These are phyloP conservation scores for Cladophialophora yegresii DNA, from an alignment of 2,329 filamentous ascomycete genomes.

Conservation along the genomic window DNA sequence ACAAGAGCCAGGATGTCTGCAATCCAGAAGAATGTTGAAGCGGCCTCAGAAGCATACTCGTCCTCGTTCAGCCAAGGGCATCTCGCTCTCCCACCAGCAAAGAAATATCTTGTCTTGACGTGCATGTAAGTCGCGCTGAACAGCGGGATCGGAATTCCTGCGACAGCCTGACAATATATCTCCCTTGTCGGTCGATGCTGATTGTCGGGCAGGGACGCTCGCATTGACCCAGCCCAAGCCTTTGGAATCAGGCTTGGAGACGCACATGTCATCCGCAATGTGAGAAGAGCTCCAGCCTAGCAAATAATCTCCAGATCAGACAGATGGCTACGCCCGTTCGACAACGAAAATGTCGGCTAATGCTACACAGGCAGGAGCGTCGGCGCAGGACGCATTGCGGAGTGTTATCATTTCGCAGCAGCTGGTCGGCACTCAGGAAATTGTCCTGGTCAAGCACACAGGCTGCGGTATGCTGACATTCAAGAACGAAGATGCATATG, in stretches of 20 bases:
- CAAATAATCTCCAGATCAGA: not conserved
- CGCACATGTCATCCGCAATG: slow-evolving; percentile 75
- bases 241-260: slow-evolving; percentile 73
- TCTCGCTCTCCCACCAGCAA: slow-evolving; percentile 68
- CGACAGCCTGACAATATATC: not conserved
- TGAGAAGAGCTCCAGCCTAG: slow-evolving; percentile 13
- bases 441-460: slow-evolving; percentile 73
- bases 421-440: slow-evolving; percentile 72
- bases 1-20: slow-evolving; percentile 43
- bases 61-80: slow-evolving; percentile 65
- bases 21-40: slow-evolving; percentile 58
- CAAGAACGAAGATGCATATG: slow-evolving; percentile 59
- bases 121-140: slow-evolving; percentile 59
- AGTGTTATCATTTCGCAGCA: slow-evolving; percentile 78
- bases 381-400: slow-evolving; percentile 68
- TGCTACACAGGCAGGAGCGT: slow-evolving; percentile 57
- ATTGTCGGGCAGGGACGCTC: slow-evolving; percentile 61
- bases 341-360: not conserved
- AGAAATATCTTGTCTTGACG: slow-evolving; percentile 69
- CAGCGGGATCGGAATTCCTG: not conserved
- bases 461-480: slow-evolving; percentile 73
- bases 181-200: not conserved
- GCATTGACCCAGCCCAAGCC: slow-evolving; percentile 66
- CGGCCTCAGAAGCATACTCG: slow-evolving; percentile 61
- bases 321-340: not conserved